Evolutionary conservation across 352 stramenopile genomes (phyloP).

Genomic region (Thalassiosira livingstoniorum): DNA sequence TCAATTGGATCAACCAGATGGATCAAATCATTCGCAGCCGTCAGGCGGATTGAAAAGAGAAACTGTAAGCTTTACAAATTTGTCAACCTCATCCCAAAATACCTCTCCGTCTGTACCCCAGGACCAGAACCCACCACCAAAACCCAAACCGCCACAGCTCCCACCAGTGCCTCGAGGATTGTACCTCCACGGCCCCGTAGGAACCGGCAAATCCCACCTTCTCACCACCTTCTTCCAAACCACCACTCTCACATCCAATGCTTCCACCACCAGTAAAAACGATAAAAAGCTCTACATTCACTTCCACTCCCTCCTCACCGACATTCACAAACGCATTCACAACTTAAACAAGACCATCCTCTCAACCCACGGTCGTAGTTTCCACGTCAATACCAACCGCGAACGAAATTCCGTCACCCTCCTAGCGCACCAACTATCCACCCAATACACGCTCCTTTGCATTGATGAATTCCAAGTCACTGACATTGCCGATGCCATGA

Average conservation of each 20-base stretch:
- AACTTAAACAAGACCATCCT: constrained; percentile 90
- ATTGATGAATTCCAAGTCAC: constrained; percentile 99
- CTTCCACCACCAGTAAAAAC: background rate
- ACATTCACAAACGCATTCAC: constrained; percentile 94
- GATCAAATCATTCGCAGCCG: no score
- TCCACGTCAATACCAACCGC: constrained; percentile 86
- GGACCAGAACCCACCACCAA: background rate
- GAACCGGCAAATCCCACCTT: constrained; percentile 96
- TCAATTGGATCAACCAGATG: constrained; percentile 16
- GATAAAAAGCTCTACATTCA: constrained; percentile 92
- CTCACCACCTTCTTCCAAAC: constrained; percentile 94
- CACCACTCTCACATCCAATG: background rate
- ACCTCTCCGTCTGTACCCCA: background rate
- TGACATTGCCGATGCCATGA: constrained; percentile 96
- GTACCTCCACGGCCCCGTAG: constrained; percentile 94
- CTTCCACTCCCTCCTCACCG: constrained; percentile 97
- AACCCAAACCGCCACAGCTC: constrained; percentile 22
- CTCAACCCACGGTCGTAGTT: constrained; percentile 86
- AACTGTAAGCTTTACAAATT: no score
- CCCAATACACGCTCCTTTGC: constrained; percentile 88
- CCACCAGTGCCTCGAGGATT: constrained; percentile 88
- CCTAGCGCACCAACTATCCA: constrained; percentile 89
- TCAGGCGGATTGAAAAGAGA: no score
- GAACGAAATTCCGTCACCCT: constrained; percentile 74
- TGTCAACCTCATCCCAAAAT: no score